Base-by-base conservation (phyloP, 2,329 filamentous ascomycete species). In the Leptographium radiaticola region DNA sequence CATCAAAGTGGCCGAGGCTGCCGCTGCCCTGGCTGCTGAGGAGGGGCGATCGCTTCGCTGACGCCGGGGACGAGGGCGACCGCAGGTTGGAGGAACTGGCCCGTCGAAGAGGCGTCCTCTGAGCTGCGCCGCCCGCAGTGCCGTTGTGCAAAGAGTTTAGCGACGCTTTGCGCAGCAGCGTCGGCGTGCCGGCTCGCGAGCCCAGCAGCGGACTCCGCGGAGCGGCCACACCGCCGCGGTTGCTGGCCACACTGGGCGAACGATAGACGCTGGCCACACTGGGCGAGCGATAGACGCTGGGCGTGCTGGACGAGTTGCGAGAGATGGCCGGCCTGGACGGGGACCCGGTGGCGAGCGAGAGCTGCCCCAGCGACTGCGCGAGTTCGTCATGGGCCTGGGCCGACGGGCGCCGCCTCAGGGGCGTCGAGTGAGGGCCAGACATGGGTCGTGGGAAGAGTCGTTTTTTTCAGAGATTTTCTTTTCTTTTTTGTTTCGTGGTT, bases 161-260 rank as follows among this genome's bases (percentile, higher is more conserved):
- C 3, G 79, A 82, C 1, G 77, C 71, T 60, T 81, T 81, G 33
- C 76, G 72, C 42, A 77, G 65, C 7, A 82, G 66, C 0, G 71
- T 69, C 1, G 77, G 77, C 2, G 76, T 77, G 20, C 72, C 68
- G 6, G 74, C 71, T 52, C 72, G 68, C 6, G 75, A 73, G 61
- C 60, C 10, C 63, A 54, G 42, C 62, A 75, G 52, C 61, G 75
- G 69, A 64, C 75, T 63, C 63, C 72, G 60, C 66, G 72, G 57
- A 59, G 61, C 64, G 59, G 62, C 69, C 54, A 61, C 68, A 45
- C 61, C 45, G 55, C 56, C 56, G 16, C 51, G 53, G 34, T 52
- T 55, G 61, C 64, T 67, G 44, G 66, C 63, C 15, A 68, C 64
- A 46, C 57, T 66, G 9, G 74, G 70, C 6, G 70, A 69, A n/a